A percentile compares a stretch with the other conserved stretches of the same genome.
Conservation (phyloP, 2,329 filamentous ascomycete genomes). For the Nannizziopsis barbatae region DNA sequence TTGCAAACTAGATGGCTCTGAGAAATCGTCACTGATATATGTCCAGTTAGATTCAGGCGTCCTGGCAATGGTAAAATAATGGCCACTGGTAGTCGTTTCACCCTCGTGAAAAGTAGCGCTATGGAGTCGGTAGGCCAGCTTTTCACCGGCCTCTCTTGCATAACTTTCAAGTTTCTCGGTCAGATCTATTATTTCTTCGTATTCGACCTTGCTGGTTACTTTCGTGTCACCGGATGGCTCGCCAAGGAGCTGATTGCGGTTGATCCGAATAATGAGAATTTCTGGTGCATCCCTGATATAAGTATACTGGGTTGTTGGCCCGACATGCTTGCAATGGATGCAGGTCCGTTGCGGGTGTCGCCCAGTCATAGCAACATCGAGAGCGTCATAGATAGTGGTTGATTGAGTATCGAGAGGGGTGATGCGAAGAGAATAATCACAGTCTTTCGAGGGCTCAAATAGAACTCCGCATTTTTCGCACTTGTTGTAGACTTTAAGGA, state of each 20-base stretch:
- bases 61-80: slow-evolving; percentile 12
- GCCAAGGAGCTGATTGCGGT: slow-evolving; percentile 2
- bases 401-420: not conserved
- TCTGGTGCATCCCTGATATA: slow-evolving; percentile 14
- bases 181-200: slow-evolving; percentile 13
- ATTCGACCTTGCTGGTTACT: slow-evolving; percentile 2
- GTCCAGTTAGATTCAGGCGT: slow-evolving; percentile 11
- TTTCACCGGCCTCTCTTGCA: not conserved
- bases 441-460: not conserved
- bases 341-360: slow-evolving; percentile 1
- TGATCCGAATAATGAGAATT: slow-evolving; percentile 13
- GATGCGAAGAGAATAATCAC: not conserved
- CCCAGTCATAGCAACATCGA: not conserved
- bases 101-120: slow-evolving; percentile 11
- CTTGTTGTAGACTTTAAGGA: slow-evolving; percentile 3
- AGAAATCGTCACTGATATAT: slow-evolving; percentile 6
- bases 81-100: slow-evolving; percentile 1
- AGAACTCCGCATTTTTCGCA: slow-evolving; percentile 9
- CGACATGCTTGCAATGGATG: not conserved
- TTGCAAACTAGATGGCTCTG: not conserved
- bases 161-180: slow-evolving; percentile 8
- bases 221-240: not conserved
- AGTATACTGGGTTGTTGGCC: not conserved
- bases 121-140: slow-evolving; percentile 10
- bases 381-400: not conserved